A percentile compares a stretch with the other conserved stretches of the same genome.
Conservation (phyloP, 2,329 filamentous ascomycete genomes). For the Trichoderma atroviride region DNA sequence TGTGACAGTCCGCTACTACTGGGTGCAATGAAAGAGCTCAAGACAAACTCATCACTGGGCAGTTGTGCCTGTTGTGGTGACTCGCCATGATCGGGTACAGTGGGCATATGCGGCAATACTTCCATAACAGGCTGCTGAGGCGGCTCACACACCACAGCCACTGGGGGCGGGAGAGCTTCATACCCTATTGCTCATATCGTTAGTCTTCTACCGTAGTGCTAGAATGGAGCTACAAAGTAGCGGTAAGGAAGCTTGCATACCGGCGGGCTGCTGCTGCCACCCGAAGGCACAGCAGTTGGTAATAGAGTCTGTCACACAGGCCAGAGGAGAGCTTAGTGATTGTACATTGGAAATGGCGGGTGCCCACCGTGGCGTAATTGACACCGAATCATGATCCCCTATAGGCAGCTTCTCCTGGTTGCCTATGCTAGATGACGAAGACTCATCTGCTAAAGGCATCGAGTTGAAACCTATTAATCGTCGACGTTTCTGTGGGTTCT, state of each 20-base stretch:
- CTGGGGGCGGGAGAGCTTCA: conserved; percentile 36
- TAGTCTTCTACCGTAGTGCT: neutral
- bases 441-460: conserved; percentile 34
- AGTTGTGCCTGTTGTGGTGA: neutral
- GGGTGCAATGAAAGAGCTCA: neutral
- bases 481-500: conserved; percentile 39
- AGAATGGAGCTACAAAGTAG: neutral
- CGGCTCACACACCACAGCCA: conserved; percentile 35
- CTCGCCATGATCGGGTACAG: neutral
- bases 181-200: conserved; percentile 39
- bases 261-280: conserved; percentile 35
- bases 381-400: conserved; percentile 25
- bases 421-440: conserved; percentile 34
- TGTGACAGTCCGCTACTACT: neutral
- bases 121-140: conserved; percentile 40
- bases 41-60: neutral
- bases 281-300: conserved; percentile 41
- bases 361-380: conserved; percentile 25
- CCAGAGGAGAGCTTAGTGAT: conserved; percentile 34
- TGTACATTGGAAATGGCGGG: conserved; percentile 32
- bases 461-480: conserved; percentile 36
- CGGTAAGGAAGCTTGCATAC: conserved; percentile 34
- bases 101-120: conserved; percentile 30
- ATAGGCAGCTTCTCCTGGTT: conserved; percentile 39
- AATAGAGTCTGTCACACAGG: conserved; percentile 37